These are phyloP conservation scores for Russula abietina DNA, from an alignment of 768 basidiomycete genomes.

Conservation along the genomic window DNA sequence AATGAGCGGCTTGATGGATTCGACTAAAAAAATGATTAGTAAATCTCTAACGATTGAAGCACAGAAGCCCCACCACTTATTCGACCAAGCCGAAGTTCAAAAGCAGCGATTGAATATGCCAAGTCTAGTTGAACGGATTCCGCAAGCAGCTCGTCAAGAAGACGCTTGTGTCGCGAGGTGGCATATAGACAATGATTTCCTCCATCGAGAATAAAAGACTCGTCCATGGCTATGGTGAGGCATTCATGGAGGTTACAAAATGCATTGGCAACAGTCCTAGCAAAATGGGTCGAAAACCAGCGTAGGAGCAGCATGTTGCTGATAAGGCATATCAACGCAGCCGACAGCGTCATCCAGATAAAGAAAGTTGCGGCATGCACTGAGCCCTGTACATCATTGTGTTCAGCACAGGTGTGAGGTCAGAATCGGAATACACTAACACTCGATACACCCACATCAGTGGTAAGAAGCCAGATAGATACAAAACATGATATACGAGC, in stretches of 20 bases:
- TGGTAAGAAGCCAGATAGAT: slow-evolving; percentile 43
- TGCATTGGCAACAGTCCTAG: slow-evolving; percentile 34
- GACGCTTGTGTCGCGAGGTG: slow-evolving; percentile 25
- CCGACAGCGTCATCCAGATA: slow-evolving; percentile 38
- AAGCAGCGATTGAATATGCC: slow-evolving; percentile 40
- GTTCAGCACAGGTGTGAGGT: not conserved
- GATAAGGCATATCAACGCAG: slow-evolving; percentile 36
- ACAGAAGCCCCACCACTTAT: slow-evolving; percentile 34
- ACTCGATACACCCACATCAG: slow-evolving; percentile 31
- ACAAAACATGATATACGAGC: slow-evolving; percentile 44
- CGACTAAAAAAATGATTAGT: slow-evolving; percentile 30
- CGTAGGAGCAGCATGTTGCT: slow-evolving; percentile 36
- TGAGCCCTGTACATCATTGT: slow-evolving; percentile 26
- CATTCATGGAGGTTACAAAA: slow-evolving; percentile 35
- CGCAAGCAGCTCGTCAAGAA: slow-evolving; percentile 30
- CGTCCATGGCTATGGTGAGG: slow-evolving; percentile 31
- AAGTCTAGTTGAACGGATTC: slow-evolving; percentile 37
- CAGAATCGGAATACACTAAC: slow-evolving; percentile 27
- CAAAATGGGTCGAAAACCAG: slow-evolving; percentile 42
- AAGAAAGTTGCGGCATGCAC: slow-evolving; percentile 31
- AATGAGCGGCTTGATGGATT: slow-evolving; percentile 40
- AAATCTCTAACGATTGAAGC: not conserved
- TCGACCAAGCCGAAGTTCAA: slow-evolving; percentile 42
- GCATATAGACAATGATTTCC: slow-evolving; percentile 17
- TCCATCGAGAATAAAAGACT: slow-evolving; percentile 26